Evolutionary conservation across 768 basidiomycete genomes (phyloP).

Genomic region (Hysterangium stoloniferum): DNA sequence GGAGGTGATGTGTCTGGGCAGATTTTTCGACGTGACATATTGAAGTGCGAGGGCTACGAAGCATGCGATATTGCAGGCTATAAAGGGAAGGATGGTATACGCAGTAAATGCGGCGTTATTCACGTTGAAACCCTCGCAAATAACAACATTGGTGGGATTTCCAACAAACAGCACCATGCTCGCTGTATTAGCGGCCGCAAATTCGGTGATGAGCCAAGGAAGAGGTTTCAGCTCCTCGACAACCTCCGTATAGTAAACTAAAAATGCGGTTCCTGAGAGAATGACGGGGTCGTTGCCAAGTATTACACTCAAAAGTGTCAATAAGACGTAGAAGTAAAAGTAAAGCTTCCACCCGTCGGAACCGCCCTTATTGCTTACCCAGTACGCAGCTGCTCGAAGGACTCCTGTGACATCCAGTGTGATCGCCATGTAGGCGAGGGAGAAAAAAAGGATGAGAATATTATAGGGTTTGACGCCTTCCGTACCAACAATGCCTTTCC

Average conservation of each 20-base stretch:
- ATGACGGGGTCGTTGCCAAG: slow-evolving; percentile 96
- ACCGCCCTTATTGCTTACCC: slow-evolving; percentile 78
- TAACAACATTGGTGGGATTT: slow-evolving; percentile 91
- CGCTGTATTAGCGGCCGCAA: slow-evolving; percentile 71
- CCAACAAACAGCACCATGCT: slow-evolving; percentile 64
- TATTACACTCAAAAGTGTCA: slow-evolving; percentile 65
- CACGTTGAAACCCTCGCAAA: slow-evolving; percentile 83
- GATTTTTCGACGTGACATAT: slow-evolving; percentile 46
- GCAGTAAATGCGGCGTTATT: slow-evolving; percentile 68
- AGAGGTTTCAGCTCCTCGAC: slow-evolving; percentile 36
- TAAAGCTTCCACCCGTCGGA: slow-evolving; percentile 64
- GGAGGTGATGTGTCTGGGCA: slow-evolving; percentile 37
- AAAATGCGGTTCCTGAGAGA: slow-evolving; percentile 82
- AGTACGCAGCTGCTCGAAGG: slow-evolving; percentile 80
- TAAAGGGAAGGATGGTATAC: slow-evolving; percentile 75
- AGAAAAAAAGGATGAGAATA: slow-evolving; percentile 88
- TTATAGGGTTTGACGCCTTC: slow-evolving; percentile 84
- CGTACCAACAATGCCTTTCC: slow-evolving; percentile 71
- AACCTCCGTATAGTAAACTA: slow-evolving; percentile 79
- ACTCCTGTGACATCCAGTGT: slow-evolving; percentile 87
- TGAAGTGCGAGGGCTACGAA: slow-evolving; percentile 56
- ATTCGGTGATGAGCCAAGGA: slow-evolving; percentile 69
- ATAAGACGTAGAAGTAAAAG: slow-evolving; percentile 76
- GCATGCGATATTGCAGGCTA: slow-evolving; percentile 51
- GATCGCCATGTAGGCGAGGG: slow-evolving; percentile 84